Percentiles rank a stretch among this genome's conserved stretches.
Evolutionary conservation across 257 asterid genomes (phyloP).

Genomic region (Solanum etuberosum): DNA sequence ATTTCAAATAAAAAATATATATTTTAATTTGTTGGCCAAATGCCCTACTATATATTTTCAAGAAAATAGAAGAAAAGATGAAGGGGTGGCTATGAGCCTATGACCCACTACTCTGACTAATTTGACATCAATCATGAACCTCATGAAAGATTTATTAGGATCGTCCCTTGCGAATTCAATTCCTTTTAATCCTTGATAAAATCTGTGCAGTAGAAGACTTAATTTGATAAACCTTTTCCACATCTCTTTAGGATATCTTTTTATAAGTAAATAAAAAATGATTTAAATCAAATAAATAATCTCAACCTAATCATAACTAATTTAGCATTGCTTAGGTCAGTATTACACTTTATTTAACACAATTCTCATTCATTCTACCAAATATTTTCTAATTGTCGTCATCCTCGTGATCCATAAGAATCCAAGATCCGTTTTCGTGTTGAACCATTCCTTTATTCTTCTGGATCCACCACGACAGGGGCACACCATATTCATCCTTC

Average conservation of each 20-base stretch:
- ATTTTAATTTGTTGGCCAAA: too few species aligned
- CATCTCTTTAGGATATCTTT: too few species aligned
- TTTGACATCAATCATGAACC: not conserved
- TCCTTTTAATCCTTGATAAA: not conserved
- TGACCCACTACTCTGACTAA: not conserved
- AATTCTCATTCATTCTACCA: rapidly evolving
- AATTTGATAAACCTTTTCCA: too few species aligned
- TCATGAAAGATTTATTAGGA: not conserved
- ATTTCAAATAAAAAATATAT: too few species aligned
- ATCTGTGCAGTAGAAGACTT: not conserved
- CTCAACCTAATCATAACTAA: too few species aligned
- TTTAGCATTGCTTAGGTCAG: not conserved
- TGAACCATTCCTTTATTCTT: constrained; percentile 12
- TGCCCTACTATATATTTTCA: not conserved
- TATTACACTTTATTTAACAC: not conserved
- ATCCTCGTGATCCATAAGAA: not conserved
- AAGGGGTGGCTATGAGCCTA: too few species aligned
- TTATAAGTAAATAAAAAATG: too few species aligned
- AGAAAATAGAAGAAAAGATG: not conserved
- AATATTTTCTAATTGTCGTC: not conserved
- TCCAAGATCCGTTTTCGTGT: constrained; percentile 6
- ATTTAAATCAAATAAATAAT: too few species aligned
- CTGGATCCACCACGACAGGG: not conserved
- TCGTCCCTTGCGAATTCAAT: not conserved
- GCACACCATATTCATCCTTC: constrained; percentile 6